Evolutionary conservation across 768 basidiomycete species (phyloP), one percentile per base, ranked within the genome.

Genomic region (Butyriboletus loyo): DNA sequence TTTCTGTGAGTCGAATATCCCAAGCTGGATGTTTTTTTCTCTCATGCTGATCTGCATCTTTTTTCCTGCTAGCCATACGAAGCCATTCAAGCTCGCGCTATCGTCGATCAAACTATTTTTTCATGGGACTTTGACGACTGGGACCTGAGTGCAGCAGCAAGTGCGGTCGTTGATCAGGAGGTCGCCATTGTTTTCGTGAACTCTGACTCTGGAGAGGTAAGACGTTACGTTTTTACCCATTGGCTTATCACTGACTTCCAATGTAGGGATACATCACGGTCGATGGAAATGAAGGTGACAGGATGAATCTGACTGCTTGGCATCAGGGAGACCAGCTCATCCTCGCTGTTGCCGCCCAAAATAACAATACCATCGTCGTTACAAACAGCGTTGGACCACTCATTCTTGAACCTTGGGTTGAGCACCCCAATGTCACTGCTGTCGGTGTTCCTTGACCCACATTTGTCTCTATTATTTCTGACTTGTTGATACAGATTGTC

Each of bases 161-260:
- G 73, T 41, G 68, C 76, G 39, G 83, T 77, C 0, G 68, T 71
- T 1, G 71, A 64, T 36, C 77, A 79, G 54, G 82, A 83, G 19
- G 85, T 84, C 8, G 86, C 86, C 1, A 75, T 95, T 36, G 91
- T 95, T 10, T 92, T 93, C 68, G 76, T 92, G 57, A 83, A 85
- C 55, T 77, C 88, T 2, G 87, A 94, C 65, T 92, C 89, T 7
- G 93, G 93, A 22, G 93, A 95, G 71, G 81, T 73, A 15, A 10
- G 53, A 44, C 50, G 34, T 37, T 5, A 4, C 9, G 5, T 30
- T 15, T n/a, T 13, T 15, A 17, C 14, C 4, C 1, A 15, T 15
- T 27, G 30, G 24, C 22, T 17, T 25, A 15, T 46, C 1, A 13
- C 49, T 66, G 30, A 61, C 22, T 17, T 31, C 11, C 7, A 9